Conservation (phyloP, 169 alveolate genomes). For the Perkinsus marinus region DNA sequence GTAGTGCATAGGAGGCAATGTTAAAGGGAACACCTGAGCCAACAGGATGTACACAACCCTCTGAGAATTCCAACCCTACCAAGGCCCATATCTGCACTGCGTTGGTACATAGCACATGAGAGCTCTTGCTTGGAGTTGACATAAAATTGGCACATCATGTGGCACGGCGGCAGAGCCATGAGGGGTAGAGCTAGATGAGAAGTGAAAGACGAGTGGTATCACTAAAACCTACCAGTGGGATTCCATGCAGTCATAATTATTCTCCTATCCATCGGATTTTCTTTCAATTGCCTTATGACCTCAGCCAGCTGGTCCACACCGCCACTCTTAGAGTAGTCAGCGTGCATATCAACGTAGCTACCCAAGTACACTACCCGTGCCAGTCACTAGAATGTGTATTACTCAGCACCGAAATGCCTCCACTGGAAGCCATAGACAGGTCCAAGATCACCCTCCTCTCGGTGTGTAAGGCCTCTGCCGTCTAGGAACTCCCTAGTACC, state of each 20-base stretch:
- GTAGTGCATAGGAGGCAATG: conserved; percentile 89
- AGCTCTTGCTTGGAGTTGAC: conserved; percentile 71
- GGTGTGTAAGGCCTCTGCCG: conserved; percentile 70
- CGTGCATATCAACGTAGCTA: conserved; percentile 55
- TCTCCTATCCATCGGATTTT: conserved; percentile 83
- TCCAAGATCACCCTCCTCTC: conserved; percentile 84
- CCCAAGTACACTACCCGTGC: neutral
- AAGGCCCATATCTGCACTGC: conserved; percentile 93
- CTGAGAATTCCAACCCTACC: conserved; percentile 14
- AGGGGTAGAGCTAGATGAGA: conserved; percentile 47
- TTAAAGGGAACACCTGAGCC: conserved; percentile 84
- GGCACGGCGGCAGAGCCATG: conserved; percentile 99
- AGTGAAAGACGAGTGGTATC: conserved; percentile 4
- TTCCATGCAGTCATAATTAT: conserved; percentile 90
- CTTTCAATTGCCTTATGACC: conserved; percentile 66
- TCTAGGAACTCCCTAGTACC: conserved; percentile 91
- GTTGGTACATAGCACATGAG: conserved; percentile 86
- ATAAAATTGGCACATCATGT: conserved; percentile 84
- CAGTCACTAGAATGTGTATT: conserved; percentile 18
- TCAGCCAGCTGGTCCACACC: conserved; percentile 85
- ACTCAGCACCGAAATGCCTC: conserved; percentile 92
- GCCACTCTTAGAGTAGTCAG: conserved; percentile 54
- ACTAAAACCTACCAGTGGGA: conserved; percentile 48
- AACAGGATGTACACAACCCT: neutral
- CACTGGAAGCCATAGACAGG: conserved; percentile 92